Percentiles rank a stretch among this genome's conserved stretches.
Conservation (phyloP, 2,329 filamentous ascomycete genomes). For the Neonectria coccinea region DNA sequence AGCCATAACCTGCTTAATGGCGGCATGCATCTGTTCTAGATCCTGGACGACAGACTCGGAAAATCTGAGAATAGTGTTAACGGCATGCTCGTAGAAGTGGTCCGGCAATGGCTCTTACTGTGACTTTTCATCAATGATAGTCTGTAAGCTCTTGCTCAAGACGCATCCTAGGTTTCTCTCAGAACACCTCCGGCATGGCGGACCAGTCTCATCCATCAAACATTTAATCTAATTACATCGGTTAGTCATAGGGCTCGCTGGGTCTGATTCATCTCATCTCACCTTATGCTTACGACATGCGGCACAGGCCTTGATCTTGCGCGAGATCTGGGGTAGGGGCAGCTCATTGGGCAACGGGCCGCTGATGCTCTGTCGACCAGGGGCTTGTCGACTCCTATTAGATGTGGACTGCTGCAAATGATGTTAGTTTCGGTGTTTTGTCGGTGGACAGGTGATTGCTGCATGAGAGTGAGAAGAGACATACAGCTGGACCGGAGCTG, state of each 20-base stretch:
- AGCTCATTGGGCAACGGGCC: conserved; percentile 31
- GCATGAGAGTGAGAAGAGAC: neutral
- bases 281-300: conserved; percentile 57
- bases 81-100: neutral
- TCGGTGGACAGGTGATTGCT: neutral
- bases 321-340: conserved; percentile 50
- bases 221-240: conserved; percentile 52
- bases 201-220: conserved; percentile 55
- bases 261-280: neutral
- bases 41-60: conserved; percentile 42
- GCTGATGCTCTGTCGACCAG: conserved; percentile 36
- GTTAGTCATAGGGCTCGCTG: neutral
- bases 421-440: neutral
- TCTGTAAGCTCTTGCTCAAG: conserved; percentile 56
- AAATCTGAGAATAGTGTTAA: conserved; percentile 6
- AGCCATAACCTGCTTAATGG: conserved; percentile 41
- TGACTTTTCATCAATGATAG: conserved; percentile 55
- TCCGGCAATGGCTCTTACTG: conserved; percentile 44
- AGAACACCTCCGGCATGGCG: conserved; percentile 53
- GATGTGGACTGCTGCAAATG: conserved; percentile 10
- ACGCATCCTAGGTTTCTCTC: conserved; percentile 54
- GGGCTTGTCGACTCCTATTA: conserved; percentile 31
- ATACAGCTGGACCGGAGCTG: conserved; percentile 17
- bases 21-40: conserved; percentile 42
- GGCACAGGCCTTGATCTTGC: conserved; percentile 56